These are phyloP conservation scores for Neurospora sp. DNA, from an alignment of 495 filamentous ascomycete genomes.

Conservation along the genomic window DNA sequence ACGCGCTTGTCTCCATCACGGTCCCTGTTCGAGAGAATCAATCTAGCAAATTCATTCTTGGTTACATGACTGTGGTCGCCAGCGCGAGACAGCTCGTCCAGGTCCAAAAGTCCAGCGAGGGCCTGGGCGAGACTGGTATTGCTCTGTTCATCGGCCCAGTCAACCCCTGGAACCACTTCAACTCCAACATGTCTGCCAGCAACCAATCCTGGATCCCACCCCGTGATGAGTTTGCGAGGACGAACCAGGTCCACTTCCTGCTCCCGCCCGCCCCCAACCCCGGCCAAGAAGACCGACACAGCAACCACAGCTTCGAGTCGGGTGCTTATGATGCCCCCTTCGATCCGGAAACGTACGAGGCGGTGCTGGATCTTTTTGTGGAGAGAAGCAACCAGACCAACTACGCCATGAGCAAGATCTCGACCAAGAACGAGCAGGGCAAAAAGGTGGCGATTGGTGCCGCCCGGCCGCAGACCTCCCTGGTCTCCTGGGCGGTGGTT, in stretches of 20 bases:
- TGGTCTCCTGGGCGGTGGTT: slow-evolving; percentile 73
- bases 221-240: slow-evolving; percentile 23
- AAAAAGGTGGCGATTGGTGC: slow-evolving; percentile 58
- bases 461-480: slow-evolving; percentile 48
- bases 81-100: slow-evolving; percentile 48
- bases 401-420: slow-evolving; percentile 54
- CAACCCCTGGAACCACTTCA: slow-evolving; percentile 55
- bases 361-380: slow-evolving; percentile 44
- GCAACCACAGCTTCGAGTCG: slow-evolving; percentile 27
- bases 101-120: slow-evolving; percentile 52
- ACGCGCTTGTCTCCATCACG: slow-evolving; percentile 72
- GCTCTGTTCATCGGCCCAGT: slow-evolving; percentile 58
- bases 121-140: slow-evolving; percentile 55
- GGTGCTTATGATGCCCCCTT: slow-evolving; percentile 43
- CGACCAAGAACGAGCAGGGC: slow-evolving; percentile 59
- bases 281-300: slow-evolving; percentile 38
- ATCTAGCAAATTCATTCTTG: slow-evolving; percentile 49
- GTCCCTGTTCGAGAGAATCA: slow-evolving; percentile 60
- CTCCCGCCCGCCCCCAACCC: slow-evolving; percentile 30
- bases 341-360: slow-evolving; percentile 44
- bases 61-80: slow-evolving; percentile 66
- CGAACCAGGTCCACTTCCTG: slow-evolving; percentile 33
- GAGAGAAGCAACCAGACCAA: slow-evolving; percentile 35
- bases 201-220: slow-evolving; percentile 25
- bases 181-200: slow-evolving; percentile 21